A percentile compares a stretch with the other conserved stretches of the same genome.
Conservation (phyloP, 2,329 filamentous ascomycete genomes). For the Colletotrichum falcatum region DNA sequence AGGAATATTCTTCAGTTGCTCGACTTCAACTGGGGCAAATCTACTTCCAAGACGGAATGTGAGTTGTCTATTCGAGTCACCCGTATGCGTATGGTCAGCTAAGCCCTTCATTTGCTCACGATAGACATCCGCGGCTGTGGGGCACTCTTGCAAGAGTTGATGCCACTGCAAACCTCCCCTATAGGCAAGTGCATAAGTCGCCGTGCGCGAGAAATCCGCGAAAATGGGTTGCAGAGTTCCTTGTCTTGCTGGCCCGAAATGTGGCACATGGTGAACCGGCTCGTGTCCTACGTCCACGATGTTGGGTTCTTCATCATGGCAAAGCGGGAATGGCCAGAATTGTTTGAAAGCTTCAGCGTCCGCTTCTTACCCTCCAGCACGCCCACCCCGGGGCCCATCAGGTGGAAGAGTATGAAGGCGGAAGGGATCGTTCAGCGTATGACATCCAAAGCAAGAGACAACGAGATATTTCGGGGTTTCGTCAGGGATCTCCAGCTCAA, state of each 20-base stretch:
- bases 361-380: conserved; percentile 45
- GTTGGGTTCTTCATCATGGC: conserved; percentile 1
- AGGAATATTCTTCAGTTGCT: neutral
- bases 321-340: conserved; percentile 44
- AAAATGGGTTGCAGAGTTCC: neutral
- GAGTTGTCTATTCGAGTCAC: neutral
- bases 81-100: neutral
- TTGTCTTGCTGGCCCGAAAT: conserved; percentile 5
- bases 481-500: conserved; percentile 43
- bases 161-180: neutral
- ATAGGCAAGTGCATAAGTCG: neutral
- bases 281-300: conserved; percentile 5
- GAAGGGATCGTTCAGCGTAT: conserved; percentile 45
- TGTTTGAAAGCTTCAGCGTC: conserved; percentile 50
- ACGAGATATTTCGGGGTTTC: neutral
- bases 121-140: neutral
- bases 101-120: neutral
- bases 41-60: neutral
- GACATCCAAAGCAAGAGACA: conserved; percentile 6
- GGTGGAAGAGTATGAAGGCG: conserved; percentile 42
- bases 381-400: conserved; percentile 37
- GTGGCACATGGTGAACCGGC: conserved; percentile 5
- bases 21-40: neutral
- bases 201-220: neutral
- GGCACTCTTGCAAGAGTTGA: neutral